These are phyloP conservation scores for Talaromyces proteolyticus DNA, from an alignment of 495 filamentous ascomycete genomes.

Conservation along the genomic window DNA sequence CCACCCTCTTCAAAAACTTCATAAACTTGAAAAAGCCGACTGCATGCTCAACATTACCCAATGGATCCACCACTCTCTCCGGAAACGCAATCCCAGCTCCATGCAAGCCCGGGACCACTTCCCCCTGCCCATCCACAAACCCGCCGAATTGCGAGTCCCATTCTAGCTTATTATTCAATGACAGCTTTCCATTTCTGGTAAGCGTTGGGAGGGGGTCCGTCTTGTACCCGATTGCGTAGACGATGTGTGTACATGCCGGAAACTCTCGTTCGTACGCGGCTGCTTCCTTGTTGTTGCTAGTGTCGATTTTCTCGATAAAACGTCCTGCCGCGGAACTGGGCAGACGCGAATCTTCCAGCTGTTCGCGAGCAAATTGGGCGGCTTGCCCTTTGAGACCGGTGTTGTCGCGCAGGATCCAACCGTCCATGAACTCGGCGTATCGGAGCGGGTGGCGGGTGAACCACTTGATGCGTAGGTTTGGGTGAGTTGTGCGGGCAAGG, in stretches of 20 bases:
- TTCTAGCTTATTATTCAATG: conserved; percentile 25
- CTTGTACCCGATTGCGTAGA: conserved; percentile 52
- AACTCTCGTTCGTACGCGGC: conserved; percentile 38
- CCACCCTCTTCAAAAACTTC: conserved; percentile 50
- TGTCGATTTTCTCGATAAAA: conserved; percentile 44
- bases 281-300: conserved; percentile 38
- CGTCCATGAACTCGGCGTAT: conserved; percentile 53
- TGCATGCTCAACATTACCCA: conserved; percentile 54
- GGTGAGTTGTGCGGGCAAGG: conserved; percentile 42
- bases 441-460: conserved; percentile 54
- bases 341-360: conserved; percentile 47
- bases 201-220: conserved; percentile 41
- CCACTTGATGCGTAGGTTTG: conserved; percentile 50
- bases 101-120: conserved; percentile 42
- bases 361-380: conserved; percentile 49
- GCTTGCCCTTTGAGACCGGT: conserved; percentile 57
- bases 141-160: conserved; percentile 45
- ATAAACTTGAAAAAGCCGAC: conserved; percentile 62
- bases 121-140: conserved; percentile 34
- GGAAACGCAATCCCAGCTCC: conserved; percentile 59
- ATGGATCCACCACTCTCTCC: conserved; percentile 51
- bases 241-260: conserved; percentile 40
- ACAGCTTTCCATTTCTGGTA: conserved; percentile 13
- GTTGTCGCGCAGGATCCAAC: conserved; percentile 57
- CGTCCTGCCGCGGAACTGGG: conserved; percentile 40